phyloP scores from a whole-genome alignment of 805 yeast species.

The Kluyveromyces siamensis region DNA sequence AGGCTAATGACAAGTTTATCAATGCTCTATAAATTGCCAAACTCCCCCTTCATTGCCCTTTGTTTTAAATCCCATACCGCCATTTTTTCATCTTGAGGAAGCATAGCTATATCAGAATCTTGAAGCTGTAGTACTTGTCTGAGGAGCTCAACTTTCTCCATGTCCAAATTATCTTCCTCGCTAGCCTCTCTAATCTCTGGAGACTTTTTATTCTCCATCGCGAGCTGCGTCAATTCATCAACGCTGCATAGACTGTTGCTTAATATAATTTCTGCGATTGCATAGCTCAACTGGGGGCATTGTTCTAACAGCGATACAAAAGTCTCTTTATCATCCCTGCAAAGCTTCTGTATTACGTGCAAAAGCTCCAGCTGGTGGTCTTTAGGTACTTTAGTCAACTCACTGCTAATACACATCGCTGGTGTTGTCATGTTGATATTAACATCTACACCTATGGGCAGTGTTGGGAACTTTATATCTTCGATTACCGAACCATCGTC shows the following conservation, averaged over 20 bases:
- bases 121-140: conserved; percentile 43
- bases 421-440: conserved; percentile 30
- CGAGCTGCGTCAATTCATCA: conserved; percentile 27
- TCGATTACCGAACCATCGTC: conserved; percentile 2
- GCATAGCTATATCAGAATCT: conserved; percentile 40
- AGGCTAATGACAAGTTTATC: not conserved
- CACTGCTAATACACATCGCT: conserved; percentile 30
- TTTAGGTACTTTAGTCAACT: conserved; percentile 16
- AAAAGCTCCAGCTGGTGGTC: conserved; percentile 21
- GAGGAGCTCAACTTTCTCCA: conserved; percentile 37
- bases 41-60: conserved; percentile 28
- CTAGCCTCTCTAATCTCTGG: conserved; percentile 7
- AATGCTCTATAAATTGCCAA: conserved; percentile 11
- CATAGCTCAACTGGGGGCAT: conserved; percentile 77
- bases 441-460: conserved; percentile 47
- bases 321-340: conserved; percentile 45
- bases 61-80: conserved; percentile 30
- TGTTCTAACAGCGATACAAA: conserved; percentile 52
- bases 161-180: conserved; percentile 16
- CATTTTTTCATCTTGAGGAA: conserved; percentile 45
- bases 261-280: conserved; percentile 66
- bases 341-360: conserved; percentile 40
- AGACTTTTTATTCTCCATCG: conserved; percentile 15
- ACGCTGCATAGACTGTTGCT: conserved; percentile 27
- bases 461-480: conserved; percentile 32